Percentiles rank a stretch among this genome's conserved stretches.
Evolutionary conservation across 257 asterid species (phyloP).

Genomic region (Nemophila menziesii): DNA sequence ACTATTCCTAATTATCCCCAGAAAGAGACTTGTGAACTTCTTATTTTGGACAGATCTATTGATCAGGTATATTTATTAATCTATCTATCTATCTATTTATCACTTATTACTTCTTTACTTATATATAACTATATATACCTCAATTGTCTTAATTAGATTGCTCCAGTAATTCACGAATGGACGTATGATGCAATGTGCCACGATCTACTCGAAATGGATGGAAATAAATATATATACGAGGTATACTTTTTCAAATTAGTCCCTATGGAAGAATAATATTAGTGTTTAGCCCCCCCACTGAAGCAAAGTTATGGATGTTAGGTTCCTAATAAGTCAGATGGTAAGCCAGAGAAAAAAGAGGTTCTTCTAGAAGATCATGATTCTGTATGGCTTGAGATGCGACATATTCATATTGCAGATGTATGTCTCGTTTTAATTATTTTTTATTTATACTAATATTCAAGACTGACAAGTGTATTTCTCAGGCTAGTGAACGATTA

Average conservation of each 20-base stretch:
- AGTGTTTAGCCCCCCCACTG: too few relatives aligned
- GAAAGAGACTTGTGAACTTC: slow-evolving; percentile 81
- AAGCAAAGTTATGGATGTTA: slow-evolving; percentile 29
- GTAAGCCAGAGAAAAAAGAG: slow-evolving; percentile 70
- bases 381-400: slow-evolving; percentile 91
- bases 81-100: too few relatives aligned
- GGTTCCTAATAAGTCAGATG: slow-evolving; percentile 84
- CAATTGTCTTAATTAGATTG: slow-evolving; percentile 41
- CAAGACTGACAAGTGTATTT: slow-evolving; percentile 9
- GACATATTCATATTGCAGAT: slow-evolving; percentile 91
- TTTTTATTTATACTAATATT: slow-evolving; percentile 5
- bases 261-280: too few relatives aligned
- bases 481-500: slow-evolving; percentile 84
- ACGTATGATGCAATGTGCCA: slow-evolving; percentile 97
- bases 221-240: slow-evolving; percentile 81
- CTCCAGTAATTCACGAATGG: slow-evolving; percentile 98
- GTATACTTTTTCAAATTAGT: too few relatives aligned
- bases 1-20: slow-evolving; percentile 74
- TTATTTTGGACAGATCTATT: slow-evolving; percentile 83
- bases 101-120: slow-evolving; percentile 3
- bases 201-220: slow-evolving; percentile 85
- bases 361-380: slow-evolving; percentile 86
- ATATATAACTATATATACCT: neutral
- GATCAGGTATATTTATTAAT: slow-evolving; percentile 80
- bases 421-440: slow-evolving; percentile 28